These are phyloP conservation scores for Durotheca rogersii DNA, from an alignment of 495 filamentous ascomycete genomes.

Conservation along the genomic window DNA sequence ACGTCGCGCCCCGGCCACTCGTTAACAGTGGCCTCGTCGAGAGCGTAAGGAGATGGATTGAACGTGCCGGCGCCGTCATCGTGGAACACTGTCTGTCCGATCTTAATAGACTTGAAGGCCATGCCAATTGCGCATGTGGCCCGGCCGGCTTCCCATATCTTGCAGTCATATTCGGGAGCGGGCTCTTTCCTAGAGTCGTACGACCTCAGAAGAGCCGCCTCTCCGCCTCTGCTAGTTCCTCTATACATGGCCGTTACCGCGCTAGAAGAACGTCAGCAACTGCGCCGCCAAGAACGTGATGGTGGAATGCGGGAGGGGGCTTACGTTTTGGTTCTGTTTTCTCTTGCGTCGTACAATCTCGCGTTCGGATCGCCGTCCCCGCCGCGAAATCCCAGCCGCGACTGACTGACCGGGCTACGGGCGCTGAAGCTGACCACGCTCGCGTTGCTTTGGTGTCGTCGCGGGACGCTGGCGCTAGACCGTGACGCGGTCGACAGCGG, in stretches of 20 bases:
- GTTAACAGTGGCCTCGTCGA: conserved; percentile 87
- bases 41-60: conserved; percentile 80
- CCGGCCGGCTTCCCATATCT: conserved; percentile 92
- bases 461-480: conserved; percentile 42
- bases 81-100: conserved; percentile 89
- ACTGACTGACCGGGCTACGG: conserved; percentile 44
- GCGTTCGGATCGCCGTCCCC: conserved; percentile 62
- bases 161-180: conserved; percentile 83
- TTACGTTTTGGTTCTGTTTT: conserved; percentile 90
- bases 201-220: conserved; percentile 76
- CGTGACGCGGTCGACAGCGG: conserved; percentile 40
- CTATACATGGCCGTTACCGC: conserved; percentile 91
- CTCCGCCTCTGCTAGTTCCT: conserved; percentile 65
- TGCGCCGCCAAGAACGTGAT: not conserved
- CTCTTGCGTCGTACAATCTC: conserved; percentile 76
- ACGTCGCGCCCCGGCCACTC: conserved; percentile 94
- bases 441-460: conserved; percentile 58
- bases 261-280: conserved; percentile 48
- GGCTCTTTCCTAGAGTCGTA: conserved; percentile 94
- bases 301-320: conserved; percentile 34
- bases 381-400: conserved; percentile 48
- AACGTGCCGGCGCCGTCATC: conserved; percentile 92
- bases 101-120: conserved; percentile 93
- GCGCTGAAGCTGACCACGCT: conserved; percentile 62
- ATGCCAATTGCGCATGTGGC: conserved; percentile 90